Base-by-base conservation (phyloP, 139 green algal species). In the Cymbomonas tetramitiformis region DNA sequence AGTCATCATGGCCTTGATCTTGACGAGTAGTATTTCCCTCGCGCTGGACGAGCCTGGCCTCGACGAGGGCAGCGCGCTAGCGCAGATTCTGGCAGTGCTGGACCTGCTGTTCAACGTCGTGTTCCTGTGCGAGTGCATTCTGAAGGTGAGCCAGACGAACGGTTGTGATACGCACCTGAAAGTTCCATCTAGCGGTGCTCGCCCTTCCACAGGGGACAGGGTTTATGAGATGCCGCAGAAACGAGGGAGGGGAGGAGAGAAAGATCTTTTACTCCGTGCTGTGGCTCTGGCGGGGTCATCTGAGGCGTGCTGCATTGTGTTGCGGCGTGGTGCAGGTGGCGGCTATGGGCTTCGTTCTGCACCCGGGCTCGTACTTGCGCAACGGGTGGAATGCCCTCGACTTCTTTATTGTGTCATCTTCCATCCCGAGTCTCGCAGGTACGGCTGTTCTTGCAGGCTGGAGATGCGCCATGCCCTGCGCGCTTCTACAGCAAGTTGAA, bases 361-460 rank as follows among this genome's bases (percentile, higher is more conserved):
- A 65, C 25, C 26, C 24, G 4, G 57, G 57, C 40, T 30, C 57
- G 57, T 65, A 65, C 29, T 19, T 65, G 25, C 18, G 41, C 19
- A 50, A 10, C 26, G 59, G 70, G 18, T 87, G 79, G 81, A 88
- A 92, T 56, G 41, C 67, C 1, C 79, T 88, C 50, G 80, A 88
- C 65, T 39, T 61, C 40, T 21, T 73, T 39, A 85, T 88, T 69
- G 78, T 93, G 30, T 44, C 36, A 19, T 44, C 15, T 44, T 44
- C 15, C 15, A 19, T 44, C 15, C 15, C 36, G 15, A 44, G 15
- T 44, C 15, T 15, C 36, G 15, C 36, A 15, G 15, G 15, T 15
- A 19, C 36, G 15, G 15, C 15, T 44, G 15, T 44, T 15, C 15
- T 44, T 44, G 36, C n/a, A n/a, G n/a, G n/a, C n/a, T n/a, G n/a